Base-by-base conservation (phyloP, 106 monocot species). In the Allium sativum region DNA sequence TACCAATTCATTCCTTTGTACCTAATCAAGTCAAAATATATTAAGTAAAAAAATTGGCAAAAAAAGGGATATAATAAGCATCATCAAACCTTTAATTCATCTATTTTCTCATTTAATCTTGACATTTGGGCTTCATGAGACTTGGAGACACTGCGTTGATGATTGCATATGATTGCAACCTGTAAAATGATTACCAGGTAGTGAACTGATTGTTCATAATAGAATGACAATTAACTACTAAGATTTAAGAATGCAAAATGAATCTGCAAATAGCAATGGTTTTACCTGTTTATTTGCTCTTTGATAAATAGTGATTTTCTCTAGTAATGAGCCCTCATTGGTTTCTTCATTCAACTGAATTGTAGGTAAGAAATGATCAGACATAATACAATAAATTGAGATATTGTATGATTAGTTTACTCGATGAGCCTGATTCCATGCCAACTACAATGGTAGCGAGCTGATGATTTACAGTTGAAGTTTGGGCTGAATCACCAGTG, bases 131-230 rank as follows among this genome's bases (percentile, higher is more conserved):
- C 70, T 13, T 95, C 94, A 77, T 95, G 94, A 8, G 90, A 70
- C 80, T 95, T 95, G 31, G 90, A 89, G 42, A 95, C 94, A 64
- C 70, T 84, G 14, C 94, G 72, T 65, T 90, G 94, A 79, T 95
- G 94, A 68, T 95, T 95, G 65, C 94, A 95, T 55, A 95, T 90
- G 20, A 90, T 90, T 18, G 94, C 94, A 58, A 90, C 94, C 94
- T 90, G 59, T 61, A 48, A 61, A 41, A 18, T 12, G 47, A 10
- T 47, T 62, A 59, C 19, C 19, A 18, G 48, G 1, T 22, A 70
- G 12, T 70, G 8, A 70, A 45, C 12, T 59, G 55, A 18, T 22
- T 61, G 21, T 47, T 48, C 45, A 20, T 18, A 0, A 5, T 31
- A 5, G 31, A 31, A 51, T 70, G 22, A 52, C 19, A 21, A 66